Evolutionary conservation across 768 basidiomycete genomes (phyloP).

Genomic region (Serendipita sp.): DNA sequence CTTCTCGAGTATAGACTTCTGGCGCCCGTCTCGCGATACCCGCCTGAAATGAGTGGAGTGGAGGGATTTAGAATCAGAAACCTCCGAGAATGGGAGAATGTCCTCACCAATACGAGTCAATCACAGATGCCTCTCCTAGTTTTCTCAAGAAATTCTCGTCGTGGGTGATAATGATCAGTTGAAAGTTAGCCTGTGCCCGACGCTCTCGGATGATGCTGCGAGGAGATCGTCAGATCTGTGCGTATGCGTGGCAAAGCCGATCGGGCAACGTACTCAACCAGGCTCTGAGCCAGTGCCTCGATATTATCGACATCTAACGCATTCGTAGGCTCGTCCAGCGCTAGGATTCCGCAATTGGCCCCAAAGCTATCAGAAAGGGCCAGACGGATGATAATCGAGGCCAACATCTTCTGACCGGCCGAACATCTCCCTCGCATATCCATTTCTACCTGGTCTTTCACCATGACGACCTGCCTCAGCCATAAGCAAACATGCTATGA

Average conservation of each 20-base stretch:
- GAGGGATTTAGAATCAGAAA: background rate
- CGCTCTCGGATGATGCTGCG: constrained; percentile 89
- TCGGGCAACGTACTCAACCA: constrained; percentile 60
- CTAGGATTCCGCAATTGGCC: constrained; percentile 93
- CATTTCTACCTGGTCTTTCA: constrained; percentile 97
- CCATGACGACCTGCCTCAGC: constrained; percentile 78
- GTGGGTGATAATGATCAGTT: constrained; percentile 92
- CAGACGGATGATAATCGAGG: constrained; percentile 92
- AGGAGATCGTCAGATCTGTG: background rate
- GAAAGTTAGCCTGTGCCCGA: constrained; percentile 79
- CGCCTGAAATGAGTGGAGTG: constrained; percentile 39
- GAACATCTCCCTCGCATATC: constrained; percentile 99
- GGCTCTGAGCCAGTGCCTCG: constrained; percentile 76
- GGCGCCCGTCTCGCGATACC: constrained; percentile 49
- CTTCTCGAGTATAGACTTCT: constrained; percentile 46
- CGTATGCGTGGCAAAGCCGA: background rate
- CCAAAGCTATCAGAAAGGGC: constrained; percentile 96
- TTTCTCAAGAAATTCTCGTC: constrained; percentile 89
- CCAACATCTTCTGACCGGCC: constrained; percentile 97
- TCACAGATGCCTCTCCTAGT: constrained; percentile 77
- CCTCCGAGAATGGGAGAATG: background rate
- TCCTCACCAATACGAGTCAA: constrained; percentile 85
- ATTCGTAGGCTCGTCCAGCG: constrained; percentile 95
- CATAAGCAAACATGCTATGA: constrained; percentile 3
- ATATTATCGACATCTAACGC: constrained; percentile 94